These are phyloP conservation scores for Capronia coronata DNA, from an alignment of 2,329 filamentous ascomycete species.

Conservation along the genomic window DNA sequence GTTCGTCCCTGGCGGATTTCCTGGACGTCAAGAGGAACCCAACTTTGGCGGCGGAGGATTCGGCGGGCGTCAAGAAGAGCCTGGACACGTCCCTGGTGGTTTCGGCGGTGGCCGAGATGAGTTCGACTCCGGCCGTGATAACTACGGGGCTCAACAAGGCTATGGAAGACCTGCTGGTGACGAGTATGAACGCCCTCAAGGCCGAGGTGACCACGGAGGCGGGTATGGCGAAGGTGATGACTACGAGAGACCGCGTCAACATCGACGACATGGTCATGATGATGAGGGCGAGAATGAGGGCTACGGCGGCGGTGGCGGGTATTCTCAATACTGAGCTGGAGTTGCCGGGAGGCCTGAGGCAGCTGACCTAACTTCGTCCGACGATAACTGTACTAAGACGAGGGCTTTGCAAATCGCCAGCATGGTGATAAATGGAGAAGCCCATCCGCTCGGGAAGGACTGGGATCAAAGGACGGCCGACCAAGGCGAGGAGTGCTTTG, in stretches of 20 bases:
- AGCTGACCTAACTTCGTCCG: too few species aligned
- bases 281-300: conserved; percentile 10
- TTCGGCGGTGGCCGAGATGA: background rate
- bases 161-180: background rate
- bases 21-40: conserved; percentile 4
- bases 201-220: background rate
- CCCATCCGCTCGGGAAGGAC: too few species aligned
- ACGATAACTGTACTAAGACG: too few species aligned
- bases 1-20: conserved; percentile 3
- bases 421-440: too few species aligned
- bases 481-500: too few species aligned
- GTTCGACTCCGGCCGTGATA: background rate
- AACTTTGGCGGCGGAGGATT: conserved; percentile 4
- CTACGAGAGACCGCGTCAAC: conserved; percentile 8
- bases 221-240: conserved; percentile 3
- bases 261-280: conserved; percentile 4
- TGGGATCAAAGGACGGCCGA: too few species aligned
- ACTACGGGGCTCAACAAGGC: conserved; percentile 4
- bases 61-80: background rate
- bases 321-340: background rate
- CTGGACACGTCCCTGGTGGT: background rate
- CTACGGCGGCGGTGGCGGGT: conserved; percentile 4
- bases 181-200: background rate
- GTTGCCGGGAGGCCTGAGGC: too few species aligned
- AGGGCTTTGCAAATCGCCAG: too few species aligned